Percentiles rank a stretch among this genome's conserved stretches.
phyloP scores from a whole-genome alignment of 2,329 filamentous ascomycete species.

The Ophiostoma ulmi region DNA sequence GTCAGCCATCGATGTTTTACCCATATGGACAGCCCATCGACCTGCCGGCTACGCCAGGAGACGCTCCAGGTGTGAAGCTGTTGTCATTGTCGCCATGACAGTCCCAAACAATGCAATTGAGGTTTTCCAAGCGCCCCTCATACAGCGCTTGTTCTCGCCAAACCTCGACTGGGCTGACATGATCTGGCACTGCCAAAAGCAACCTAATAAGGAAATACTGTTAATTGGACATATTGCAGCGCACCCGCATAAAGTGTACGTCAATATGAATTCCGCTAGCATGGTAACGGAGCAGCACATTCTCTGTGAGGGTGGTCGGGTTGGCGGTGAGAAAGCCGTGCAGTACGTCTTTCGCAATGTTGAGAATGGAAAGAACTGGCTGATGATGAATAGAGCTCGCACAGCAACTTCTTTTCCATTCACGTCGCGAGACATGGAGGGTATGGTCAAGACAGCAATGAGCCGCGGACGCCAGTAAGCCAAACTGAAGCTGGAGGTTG shows the following conservation, averaged over 20 bases:
- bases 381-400: too few species aligned
- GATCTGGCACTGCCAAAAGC: neutral
- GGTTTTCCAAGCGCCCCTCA: too few species aligned
- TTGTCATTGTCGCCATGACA: neutral
- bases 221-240: neutral
- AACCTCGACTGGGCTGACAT: neutral
- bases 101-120: neutral
- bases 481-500: too few species aligned
- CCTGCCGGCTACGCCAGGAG: neutral
- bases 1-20: conserved; percentile 21
- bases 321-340: neutral
- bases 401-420: too few species aligned
- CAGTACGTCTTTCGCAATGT: neutral
- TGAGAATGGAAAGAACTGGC: too few species aligned
- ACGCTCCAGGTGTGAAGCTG: neutral
- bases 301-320: neutral
- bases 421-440: too few species aligned
- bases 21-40: conserved; percentile 19
- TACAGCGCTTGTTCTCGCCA: too few species aligned
- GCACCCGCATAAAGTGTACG: neutral
- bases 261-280: neutral
- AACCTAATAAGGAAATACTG: neutral
- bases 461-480: too few species aligned
- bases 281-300: neutral
- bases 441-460: too few species aligned